A percentile compares a stretch with the other conserved stretches of the same genome.
Evolutionary conservation across 805 yeast genomes (phyloP).

Genomic region (Priceomyces castillae): DNA sequence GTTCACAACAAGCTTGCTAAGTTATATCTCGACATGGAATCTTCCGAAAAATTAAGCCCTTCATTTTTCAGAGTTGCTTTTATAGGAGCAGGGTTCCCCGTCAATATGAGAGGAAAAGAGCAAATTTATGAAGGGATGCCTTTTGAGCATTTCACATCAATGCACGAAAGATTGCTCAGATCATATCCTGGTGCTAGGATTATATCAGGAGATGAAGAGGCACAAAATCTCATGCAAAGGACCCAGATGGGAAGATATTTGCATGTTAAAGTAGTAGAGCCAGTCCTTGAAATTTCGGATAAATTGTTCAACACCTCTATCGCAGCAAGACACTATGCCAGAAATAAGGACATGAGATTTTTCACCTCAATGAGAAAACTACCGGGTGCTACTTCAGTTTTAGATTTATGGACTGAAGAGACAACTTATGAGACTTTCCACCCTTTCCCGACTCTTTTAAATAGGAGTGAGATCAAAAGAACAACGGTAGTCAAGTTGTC

Average conservation of each 20-base stretch:
- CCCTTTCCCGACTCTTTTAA: constrained; percentile 85
- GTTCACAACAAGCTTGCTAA: constrained; percentile 67
- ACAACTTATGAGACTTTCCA: constrained; percentile 70
- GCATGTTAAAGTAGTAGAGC: constrained; percentile 70
- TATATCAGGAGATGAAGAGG: constrained; percentile 57
- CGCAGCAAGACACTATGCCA: constrained; percentile 70
- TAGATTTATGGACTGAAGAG: constrained; percentile 87
- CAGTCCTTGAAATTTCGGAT: constrained; percentile 53
- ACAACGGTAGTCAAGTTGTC: constrained; percentile 55
- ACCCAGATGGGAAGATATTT: constrained; percentile 70
- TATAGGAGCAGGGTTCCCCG: constrained; percentile 83
- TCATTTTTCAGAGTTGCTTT: constrained; percentile 77
- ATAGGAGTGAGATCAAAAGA: constrained; percentile 66
- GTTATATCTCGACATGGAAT: constrained; percentile 64
- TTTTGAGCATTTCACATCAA: constrained; percentile 81
- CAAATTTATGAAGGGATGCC: constrained; percentile 85
- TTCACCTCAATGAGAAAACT: constrained; percentile 69
- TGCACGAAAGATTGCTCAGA: constrained; percentile 70
- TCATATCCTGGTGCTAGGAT: constrained; percentile 81
- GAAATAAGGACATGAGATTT: constrained; percentile 66
- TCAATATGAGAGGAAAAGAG: constrained; percentile 67
- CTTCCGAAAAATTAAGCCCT: constrained; percentile 69
- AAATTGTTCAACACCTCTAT: constrained; percentile 47
- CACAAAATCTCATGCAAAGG: constrained; percentile 45
- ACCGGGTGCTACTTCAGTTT: constrained; percentile 68